Evolutionary conservation across 306 rosid genomes (phyloP).

Genomic region (Neltuma alba): DNA sequence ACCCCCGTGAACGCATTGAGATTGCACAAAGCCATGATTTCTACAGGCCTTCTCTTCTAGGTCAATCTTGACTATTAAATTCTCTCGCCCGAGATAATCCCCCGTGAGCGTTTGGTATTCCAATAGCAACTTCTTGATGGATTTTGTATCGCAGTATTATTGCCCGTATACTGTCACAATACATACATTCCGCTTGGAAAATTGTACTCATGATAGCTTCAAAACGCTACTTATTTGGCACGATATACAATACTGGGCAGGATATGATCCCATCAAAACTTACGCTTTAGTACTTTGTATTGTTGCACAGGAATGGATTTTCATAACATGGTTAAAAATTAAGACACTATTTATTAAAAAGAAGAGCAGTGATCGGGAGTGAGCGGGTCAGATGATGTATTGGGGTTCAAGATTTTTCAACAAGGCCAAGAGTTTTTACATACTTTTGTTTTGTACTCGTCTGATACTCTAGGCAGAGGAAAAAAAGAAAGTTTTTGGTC

Average conservation of each 20-base stretch:
- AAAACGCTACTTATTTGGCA: background rate
- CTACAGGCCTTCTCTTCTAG: slow-evolving; percentile 90
- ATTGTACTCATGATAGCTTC: slow-evolving; percentile 13
- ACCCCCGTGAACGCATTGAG: slow-evolving; percentile 92
- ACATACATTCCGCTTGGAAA: slow-evolving; percentile 24
- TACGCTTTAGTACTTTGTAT: background rate
- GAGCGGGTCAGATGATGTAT: background rate
- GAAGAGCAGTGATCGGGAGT: background rate
- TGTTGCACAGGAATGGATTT: background rate
- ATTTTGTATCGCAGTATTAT: slow-evolving; percentile 25
- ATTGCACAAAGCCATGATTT: slow-evolving; percentile 91
- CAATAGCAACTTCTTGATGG: slow-evolving; percentile 6
- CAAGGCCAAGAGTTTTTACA: background rate
- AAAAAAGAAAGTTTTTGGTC: too few relatives aligned
- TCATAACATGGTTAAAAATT: background rate
- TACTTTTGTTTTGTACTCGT: too few relatives aligned
- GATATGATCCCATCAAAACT: background rate
- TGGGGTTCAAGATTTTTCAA: background rate
- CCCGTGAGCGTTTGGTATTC: slow-evolving; percentile 27
- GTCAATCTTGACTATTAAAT: slow-evolving; percentile 52
- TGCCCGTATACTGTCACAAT: slow-evolving; percentile 31
- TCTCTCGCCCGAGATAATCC: slow-evolving; percentile 31
- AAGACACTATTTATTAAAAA: background rate
- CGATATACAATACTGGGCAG: background rate
- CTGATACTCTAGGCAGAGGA: too few relatives aligned